These are phyloP conservation scores for Penicillium arizonense DNA, from an alignment of 495 filamentous ascomycete genomes.

Conservation along the genomic window DNA sequence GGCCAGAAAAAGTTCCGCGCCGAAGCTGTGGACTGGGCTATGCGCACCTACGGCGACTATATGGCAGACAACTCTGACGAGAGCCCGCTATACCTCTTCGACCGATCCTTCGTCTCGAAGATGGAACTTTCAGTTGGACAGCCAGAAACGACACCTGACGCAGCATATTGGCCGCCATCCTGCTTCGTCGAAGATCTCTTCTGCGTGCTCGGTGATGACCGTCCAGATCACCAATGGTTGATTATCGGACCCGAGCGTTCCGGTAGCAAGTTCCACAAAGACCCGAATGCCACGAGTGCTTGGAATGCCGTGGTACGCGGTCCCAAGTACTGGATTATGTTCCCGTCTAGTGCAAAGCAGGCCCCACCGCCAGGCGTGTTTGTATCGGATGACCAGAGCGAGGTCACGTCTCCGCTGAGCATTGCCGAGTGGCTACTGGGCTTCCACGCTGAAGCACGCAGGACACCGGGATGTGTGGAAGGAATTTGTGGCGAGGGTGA, in stretches of 20 bases:
- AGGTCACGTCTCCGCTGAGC: slow-evolving; percentile 91
- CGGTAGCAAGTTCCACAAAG: slow-evolving; percentile 95
- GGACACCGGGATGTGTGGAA: slow-evolving; percentile 75
- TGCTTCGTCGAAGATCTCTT: slow-evolving; percentile 93
- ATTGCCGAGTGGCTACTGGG: slow-evolving; percentile 94
- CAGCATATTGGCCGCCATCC: slow-evolving; percentile 76
- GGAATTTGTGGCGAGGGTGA: slow-evolving; percentile 86
- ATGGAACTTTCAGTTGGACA: slow-evolving; percentile 68
- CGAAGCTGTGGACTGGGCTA: slow-evolving; percentile 90
- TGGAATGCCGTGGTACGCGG: slow-evolving; percentile 96
- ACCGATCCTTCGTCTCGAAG: slow-evolving; percentile 82
- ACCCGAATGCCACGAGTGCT: slow-evolving; percentile 73
- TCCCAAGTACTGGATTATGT: slow-evolving; percentile 98
- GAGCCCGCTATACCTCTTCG: slow-evolving; percentile 91
- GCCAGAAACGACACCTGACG: slow-evolving; percentile 36
- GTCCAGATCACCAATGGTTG: slow-evolving; percentile 89
- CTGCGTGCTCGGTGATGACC: slow-evolving; percentile 70
- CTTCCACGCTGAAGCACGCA: slow-evolving; percentile 86
- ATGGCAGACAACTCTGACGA: slow-evolving; percentile 83
- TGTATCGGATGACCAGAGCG: slow-evolving; percentile 87
- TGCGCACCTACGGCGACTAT: slow-evolving; percentile 77
- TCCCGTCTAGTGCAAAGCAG: slow-evolving; percentile 62
- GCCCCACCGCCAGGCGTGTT: slow-evolving; percentile 83
- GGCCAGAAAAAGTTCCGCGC: slow-evolving; percentile 72
- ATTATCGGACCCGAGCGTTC: slow-evolving; percentile 88